Evolutionary conservation across 2,329 filamentous ascomycete genomes (phyloP).

Genomic region (Fusarium chlamydosporum): DNA sequence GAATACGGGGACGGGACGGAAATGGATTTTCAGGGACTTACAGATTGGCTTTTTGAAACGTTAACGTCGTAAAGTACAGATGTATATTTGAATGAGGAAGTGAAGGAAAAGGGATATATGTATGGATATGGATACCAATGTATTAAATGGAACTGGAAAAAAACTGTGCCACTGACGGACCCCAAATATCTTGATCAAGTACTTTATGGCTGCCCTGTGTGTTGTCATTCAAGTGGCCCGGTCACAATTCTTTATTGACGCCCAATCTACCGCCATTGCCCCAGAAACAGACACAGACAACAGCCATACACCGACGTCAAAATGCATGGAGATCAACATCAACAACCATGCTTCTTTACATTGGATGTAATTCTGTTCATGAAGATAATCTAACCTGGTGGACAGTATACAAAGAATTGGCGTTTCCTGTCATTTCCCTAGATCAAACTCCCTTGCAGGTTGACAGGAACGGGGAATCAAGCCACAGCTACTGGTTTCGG

Average conservation of each 20-base stretch:
- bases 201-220: slow-evolving; percentile 27
- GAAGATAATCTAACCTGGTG: neutral
- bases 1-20: slow-evolving; percentile 32
- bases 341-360: neutral
- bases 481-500: slow-evolving; percentile 14
- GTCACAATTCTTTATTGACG: slow-evolving; percentile 47
- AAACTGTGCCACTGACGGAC: slow-evolving; percentile 27
- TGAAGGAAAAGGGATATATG: slow-evolving; percentile 18
- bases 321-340: slow-evolving; percentile 30
- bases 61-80: slow-evolving; percentile 5
- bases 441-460: slow-evolving; percentile 2
- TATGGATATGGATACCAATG: neutral
- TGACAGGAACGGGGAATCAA: slow-evolving; percentile 10
- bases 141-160: slow-evolving; percentile 18
- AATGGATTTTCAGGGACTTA: slow-evolving; percentile 28
- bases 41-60: slow-evolving; percentile 1
- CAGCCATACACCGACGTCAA: slow-evolving; percentile 29
- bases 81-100: slow-evolving; percentile 12
- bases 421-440: neutral
- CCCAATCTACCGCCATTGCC: slow-evolving; percentile 50
- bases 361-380: neutral
- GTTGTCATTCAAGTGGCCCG: slow-evolving; percentile 43
- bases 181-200: slow-evolving; percentile 6
- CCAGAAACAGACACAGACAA: slow-evolving; percentile 52
- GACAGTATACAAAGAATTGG: neutral